Evolutionary conservation across 345 rosid genomes (phyloP).

Genomic region (Hibiscus trionum): DNA sequence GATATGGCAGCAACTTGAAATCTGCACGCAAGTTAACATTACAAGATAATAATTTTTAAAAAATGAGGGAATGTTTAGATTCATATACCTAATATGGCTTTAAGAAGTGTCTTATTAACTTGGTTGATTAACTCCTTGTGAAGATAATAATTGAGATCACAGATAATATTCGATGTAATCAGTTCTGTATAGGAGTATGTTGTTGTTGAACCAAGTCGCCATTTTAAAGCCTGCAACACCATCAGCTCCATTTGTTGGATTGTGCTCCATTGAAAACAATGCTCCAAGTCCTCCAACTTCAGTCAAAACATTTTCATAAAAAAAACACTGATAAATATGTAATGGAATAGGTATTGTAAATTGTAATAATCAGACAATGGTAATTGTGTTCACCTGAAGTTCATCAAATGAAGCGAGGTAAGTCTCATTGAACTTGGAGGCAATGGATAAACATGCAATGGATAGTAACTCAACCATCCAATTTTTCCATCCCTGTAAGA

Average conservation of each 20-base stretch:
- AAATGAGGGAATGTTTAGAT: neutral
- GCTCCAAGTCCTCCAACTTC: conserved; percentile 53
- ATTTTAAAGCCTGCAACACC: conserved; percentile 38
- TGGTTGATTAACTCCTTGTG: conserved; percentile 24
- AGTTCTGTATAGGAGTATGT: conserved; percentile 42
- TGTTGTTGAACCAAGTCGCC: conserved; percentile 55
- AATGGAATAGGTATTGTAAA: neutral
- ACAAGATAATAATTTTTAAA: neutral
- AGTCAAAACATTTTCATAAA: neutral
- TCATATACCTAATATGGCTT: conserved; percentile 33
- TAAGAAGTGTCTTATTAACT: conserved; percentile 37
- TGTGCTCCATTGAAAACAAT: conserved; percentile 42
- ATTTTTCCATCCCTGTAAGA: conserved; percentile 45
- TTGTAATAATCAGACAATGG: neutral
- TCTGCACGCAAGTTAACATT: conserved; percentile 25
- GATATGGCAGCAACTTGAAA: conserved; percentile 29
- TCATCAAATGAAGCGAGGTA: conserved; percentile 37
- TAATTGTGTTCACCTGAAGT: conserved; percentile 40
- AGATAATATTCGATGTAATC: conserved; percentile 18
- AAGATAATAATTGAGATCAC: conserved; percentile 11
- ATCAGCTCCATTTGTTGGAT: conserved; percentile 59
- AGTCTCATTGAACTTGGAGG: conserved; percentile 58
- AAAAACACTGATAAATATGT: neutral
- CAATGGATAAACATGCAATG: conserved; percentile 58
- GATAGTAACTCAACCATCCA: conserved; percentile 67